Base-by-base conservation (phyloP, 805 yeast species). In the Ogataea zsoltii region DNA sequence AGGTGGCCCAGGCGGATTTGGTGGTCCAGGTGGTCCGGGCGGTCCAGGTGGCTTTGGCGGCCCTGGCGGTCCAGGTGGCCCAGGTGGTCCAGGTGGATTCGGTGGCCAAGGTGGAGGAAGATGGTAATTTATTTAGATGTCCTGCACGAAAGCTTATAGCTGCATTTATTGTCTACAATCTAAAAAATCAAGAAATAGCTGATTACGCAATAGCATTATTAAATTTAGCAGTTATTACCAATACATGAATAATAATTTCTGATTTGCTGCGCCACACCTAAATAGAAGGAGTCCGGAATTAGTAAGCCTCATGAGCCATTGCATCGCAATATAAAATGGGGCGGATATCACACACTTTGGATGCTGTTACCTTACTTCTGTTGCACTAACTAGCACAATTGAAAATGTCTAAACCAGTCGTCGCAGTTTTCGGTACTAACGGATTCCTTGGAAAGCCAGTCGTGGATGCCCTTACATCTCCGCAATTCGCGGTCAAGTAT, bases 361-460 rank as follows among this genome's bases (percentile, higher is more conserved):
- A n/a, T n/a, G n/a, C n/a, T n/a, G n/a, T n/a, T n/a, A n/a, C n/a
- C n/a, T n/a, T n/a, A n/a, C n/a, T n/a, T n/a, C n/a, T n/a, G n/a
- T n/a, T n/a, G n/a, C n/a, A n/a, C n/a, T n/a, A n/a, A n/a, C n/a
- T n/a, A n/a, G 28, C 10, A 7, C 28, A 25, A 7, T 25, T 25
- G 11, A 11, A 25, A 11, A 58, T 46, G 57, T 55, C 46, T 14
- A 60, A 62, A 48, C 63, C 67, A 25, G 50, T 58, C 7, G 56
- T 82, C 44, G 85, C 84, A 31, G 58, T 82, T 42, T 55, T 75
- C 46, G 86, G 87, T 29, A 53, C 72, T 38, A 66, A 71, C 49
- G 87, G 88, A 19, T 49, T 61, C 50, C 62, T 82, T 33, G 85
- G 83, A 34, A 62, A 66, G 50, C 77, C 79, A 35, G 62, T 70